Evolutionary conservation across 2,329 filamentous ascomycete species (phyloP).

Genomic region (Pseudocercospora macadamiae): DNA sequence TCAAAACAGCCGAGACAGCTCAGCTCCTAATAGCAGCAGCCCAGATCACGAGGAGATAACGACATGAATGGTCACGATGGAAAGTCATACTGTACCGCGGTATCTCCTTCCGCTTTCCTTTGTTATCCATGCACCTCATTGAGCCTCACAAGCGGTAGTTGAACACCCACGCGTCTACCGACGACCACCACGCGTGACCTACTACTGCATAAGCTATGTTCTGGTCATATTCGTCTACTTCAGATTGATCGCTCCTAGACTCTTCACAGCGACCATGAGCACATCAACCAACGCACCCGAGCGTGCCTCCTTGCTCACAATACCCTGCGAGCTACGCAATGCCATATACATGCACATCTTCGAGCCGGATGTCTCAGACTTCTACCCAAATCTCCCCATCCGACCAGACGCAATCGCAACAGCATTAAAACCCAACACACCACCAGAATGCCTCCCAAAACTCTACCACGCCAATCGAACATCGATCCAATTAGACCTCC

Average conservation of each 20-base stretch:
- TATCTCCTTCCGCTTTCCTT: background rate
- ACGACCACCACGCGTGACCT: background rate
- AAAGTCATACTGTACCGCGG: background rate
- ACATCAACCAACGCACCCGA: slow-evolving; percentile 9
- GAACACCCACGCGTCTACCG: background rate
- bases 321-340: slow-evolving; percentile 36
- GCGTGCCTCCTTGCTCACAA: slow-evolving; percentile 30
- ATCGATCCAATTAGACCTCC: slow-evolving; percentile 19
- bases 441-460: slow-evolving; percentile 6
- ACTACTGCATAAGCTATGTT: background rate
- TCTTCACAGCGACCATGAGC: background rate
- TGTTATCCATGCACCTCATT: slow-evolving; percentile 1
- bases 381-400: background rate
- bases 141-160: background rate
- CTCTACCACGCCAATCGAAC: slow-evolving; percentile 13
- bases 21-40: background rate
- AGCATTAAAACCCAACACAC: slow-evolving; percentile 14
- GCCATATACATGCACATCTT: slow-evolving; percentile 35
- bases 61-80: background rate
- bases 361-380: slow-evolving; percentile 13
- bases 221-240: background rate
- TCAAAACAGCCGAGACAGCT: background rate
- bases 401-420: slow-evolving; percentile 18
- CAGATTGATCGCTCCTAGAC: background rate
- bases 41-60: background rate